phyloP scores from a whole-genome alignment of 1,284 basidiomycete species.

The Rhodotorula mucilaginosa region DNA sequence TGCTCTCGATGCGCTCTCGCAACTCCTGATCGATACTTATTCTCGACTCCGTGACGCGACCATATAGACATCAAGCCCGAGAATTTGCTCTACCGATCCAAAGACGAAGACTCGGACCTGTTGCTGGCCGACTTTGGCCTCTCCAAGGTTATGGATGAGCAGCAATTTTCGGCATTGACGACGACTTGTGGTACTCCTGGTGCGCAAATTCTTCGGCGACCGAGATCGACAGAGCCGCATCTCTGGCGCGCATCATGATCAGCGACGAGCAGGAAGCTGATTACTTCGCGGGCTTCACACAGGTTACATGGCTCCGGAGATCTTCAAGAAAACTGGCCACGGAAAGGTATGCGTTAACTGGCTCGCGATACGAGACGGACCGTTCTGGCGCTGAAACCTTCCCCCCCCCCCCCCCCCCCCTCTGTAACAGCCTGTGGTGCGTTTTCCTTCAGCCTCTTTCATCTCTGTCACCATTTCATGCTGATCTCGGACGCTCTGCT shows the following conservation, averaged over 20 bases:
- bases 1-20: background rate
- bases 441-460: background rate
- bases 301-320: constrained; percentile 91
- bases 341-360: constrained; percentile 61
- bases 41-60: background rate
- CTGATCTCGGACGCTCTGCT: too few relatives aligned
- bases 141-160: constrained; percentile 68
- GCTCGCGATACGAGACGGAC: background rate
- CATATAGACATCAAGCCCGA: constrained; percentile 86
- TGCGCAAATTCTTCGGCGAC: constrained; percentile 46
- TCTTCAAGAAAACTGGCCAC: constrained; percentile 94
- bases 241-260: too few relatives aligned
- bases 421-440: background rate
- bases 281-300: background rate
- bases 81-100: constrained; percentile 89
- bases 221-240: too few relatives aligned
- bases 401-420: too few relatives aligned
- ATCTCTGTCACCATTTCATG: too few relatives aligned
- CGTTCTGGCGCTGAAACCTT: background rate
- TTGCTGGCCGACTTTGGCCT: constrained; percentile 98
- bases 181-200: constrained; percentile 93
- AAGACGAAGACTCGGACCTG: constrained; percentile 86
- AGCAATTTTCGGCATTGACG: constrained; percentile 80
- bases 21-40: background rate
- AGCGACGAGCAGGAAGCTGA: too few relatives aligned